Base-by-base conservation (phyloP, 2,329 filamentous ascomycete species). In the Colletotrichum sp. region DNA sequence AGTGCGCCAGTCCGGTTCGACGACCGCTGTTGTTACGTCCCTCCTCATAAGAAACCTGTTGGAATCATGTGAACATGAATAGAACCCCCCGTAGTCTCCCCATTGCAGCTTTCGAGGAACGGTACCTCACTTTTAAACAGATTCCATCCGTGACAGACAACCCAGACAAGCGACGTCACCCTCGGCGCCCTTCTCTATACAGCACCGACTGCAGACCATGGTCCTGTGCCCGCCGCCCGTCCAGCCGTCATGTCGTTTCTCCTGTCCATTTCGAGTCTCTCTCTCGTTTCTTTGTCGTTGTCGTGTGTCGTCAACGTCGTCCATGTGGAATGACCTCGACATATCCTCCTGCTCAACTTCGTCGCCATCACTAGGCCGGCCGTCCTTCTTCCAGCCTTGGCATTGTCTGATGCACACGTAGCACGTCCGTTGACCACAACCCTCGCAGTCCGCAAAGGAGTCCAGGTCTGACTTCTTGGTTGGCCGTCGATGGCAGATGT, bases 381-480 rank as follows among this genome's bases (percentile, higher is more conserved):
- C 74, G 15, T 76, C 74, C 64, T 65, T 65, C 18, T 36, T 62
- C 87, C 88, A 89, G 3, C 90, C 90, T 15, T 89, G 85, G 79
- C 93, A 95, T 78, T 91, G 86, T 30, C 93, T 86, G 60, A 94
- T 90, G 81, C 93, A 95, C n/a, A 95, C 88, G 80, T 90, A 94
- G 81, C 93, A 95, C 1, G 93, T 91, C 57, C 92, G 87, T 77
- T 90, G 86, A 12, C 88, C 86, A 80, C 93, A 95, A 16, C 90
- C 88, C 78, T 90, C 85, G 81, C 93, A 95, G 79, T 92, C 88
- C 63, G 92, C 89, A 80, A 92, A 94, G 12, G 90, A 91, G 82
- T 94, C 92, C 39, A 95, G 87, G 72, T 95, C 92, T 8, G 88
- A 88, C 81, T 91, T 93, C 79, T 91, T 91, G 69, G 88, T 92